Evolutionary conservation across 140 eudicot species (phyloP), one percentile per base, ranked within the genome.

Genomic region (Stevia rebaudiana): DNA sequence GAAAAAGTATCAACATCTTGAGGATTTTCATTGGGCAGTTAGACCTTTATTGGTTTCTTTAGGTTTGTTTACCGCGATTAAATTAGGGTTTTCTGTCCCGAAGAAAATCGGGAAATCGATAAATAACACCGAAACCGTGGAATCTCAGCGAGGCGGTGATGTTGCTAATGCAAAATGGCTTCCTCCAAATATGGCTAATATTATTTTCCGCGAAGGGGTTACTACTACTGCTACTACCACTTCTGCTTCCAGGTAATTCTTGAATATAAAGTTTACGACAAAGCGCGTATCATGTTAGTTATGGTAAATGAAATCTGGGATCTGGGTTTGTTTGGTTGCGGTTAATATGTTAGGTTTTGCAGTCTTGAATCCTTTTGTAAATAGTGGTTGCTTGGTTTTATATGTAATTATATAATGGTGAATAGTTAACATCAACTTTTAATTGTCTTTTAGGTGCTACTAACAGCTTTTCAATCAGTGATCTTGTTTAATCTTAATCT

Each of bases 21-120:
- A 92, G 81, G 98, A 92, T 74, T 84, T 92, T 73, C 98, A 92
- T 69, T 92, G 98, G 98, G 98, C 87, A 4, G 98, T 92, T 13
- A 81, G 98, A 74, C 96, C 98, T 2, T 59, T 88, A 5, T 54
- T 92, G 73, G 76, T 88, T 60, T 83, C 92, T 0, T 43, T 92
- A 56, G 96, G 96, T 33, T 72, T 92, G n/a, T 83, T 92, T 17
- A 83, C 89, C 22, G 95, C 87, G 1, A 61, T 87, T 67, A 91
- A 82, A 64, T 24, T 84, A 22, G 95, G 97, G 24, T 15, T 74
- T 50, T 44, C 73, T 50, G 90, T 71, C 7, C 85, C 88, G 61
- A 84, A 74, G 80, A 84, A 72, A 67, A 58, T 80, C 23, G 74
- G 82, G 55, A 72, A 74, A 69, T 73, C 76, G 8, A 86, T 13